phyloP scores from a whole-genome alignment of 1,284 basidiomycete genomes.

The Irpex sp. region DNA sequence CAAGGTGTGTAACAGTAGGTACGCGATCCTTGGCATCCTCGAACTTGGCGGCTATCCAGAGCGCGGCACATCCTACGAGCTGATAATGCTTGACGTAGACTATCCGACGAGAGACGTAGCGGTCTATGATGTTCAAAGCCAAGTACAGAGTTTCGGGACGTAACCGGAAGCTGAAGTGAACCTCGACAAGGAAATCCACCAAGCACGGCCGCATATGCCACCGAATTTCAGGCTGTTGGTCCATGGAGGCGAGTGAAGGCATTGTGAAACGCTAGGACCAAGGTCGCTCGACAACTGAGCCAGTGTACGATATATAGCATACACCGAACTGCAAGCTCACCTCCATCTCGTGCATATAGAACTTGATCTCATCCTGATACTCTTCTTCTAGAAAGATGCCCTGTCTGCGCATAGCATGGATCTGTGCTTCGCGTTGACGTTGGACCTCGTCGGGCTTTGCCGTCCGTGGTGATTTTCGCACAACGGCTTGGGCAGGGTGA shows the following conservation, averaged over 20 bases:
- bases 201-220: slow-evolving; percentile 99
- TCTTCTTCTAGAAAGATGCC: slow-evolving; percentile 85
- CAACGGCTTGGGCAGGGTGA: slow-evolving; percentile 37
- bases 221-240: slow-evolving; percentile 95
- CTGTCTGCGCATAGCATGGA: slow-evolving; percentile 62
- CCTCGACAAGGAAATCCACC: slow-evolving; percentile 98
- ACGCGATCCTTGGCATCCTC: slow-evolving; percentile 99
- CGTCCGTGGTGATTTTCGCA: slow-evolving; percentile 60
- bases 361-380: slow-evolving; percentile 89
- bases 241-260: slow-evolving; percentile 92
- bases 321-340: slow-evolving; percentile 46
- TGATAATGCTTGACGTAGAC: slow-evolving; percentile 99
- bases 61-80: slow-evolving; percentile 95
- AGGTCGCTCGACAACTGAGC: slow-evolving; percentile 9
- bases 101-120: slow-evolving; percentile 97
- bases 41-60: slow-evolving; percentile 99
- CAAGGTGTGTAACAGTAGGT: slow-evolving; percentile 91
- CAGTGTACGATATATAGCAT: not conserved
- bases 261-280: slow-evolving; percentile 71
- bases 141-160: slow-evolving; percentile 98
- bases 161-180: slow-evolving; percentile 95
- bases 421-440: slow-evolving; percentile 64
- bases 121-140: slow-evolving; percentile 97
- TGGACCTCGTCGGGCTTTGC: slow-evolving; percentile 59
- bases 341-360: slow-evolving; percentile 98